Base-by-base conservation (phyloP, 805 yeast species). In the Saitoella complicata region DNA sequence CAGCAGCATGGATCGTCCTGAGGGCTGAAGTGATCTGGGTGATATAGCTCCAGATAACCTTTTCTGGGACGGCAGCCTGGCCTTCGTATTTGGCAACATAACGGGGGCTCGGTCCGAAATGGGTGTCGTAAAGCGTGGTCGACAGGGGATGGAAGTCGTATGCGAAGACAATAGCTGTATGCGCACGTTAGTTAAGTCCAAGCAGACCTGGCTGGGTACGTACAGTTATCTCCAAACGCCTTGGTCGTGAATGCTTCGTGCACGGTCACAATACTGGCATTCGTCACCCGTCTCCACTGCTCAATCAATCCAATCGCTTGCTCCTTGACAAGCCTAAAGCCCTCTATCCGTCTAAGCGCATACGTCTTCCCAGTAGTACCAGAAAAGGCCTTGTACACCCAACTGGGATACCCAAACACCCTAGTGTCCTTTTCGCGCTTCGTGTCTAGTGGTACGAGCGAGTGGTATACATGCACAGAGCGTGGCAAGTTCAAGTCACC, bases 141-240 rank as follows among this genome's bases (percentile, higher is more conserved):
- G 94, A 71, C 48, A 75, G 67, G 29, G 98, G 96, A 59, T 72
- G 82, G 59, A 76, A 91, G 56, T 88, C 96, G 61, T 85, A 84
- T 4, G 82, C 79, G 39, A 86, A 65, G 38, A 85, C 71, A 46
- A 91, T 67, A 1, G 91, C 46, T 44, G 33, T 9, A 31, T 13
- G 29, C 10, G 9, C 40, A 31, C 30, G 43, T 13, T n/a, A 9
- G 13, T 29, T 10, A 13, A 9, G 7, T 6, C 30, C 32, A 33
- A 30, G 13, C 1, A 40, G 31, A 7, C 8, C 7, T 5, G 4
- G 21, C 21, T 21, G 21, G 21, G 21, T 21, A 38, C 46, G 21
- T 39, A 44, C 46, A 77, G 41, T 70, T 69, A 53, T 82, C 91
- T 39, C 84, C 88, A 65, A 91, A 91, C 5, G 85, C 80, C 46